A percentile compares a stretch with the other conserved stretches of the same genome.
Evolutionary conservation across 805 yeast species (phyloP).

Genomic region (Alloascoidea hylecoeti): DNA sequence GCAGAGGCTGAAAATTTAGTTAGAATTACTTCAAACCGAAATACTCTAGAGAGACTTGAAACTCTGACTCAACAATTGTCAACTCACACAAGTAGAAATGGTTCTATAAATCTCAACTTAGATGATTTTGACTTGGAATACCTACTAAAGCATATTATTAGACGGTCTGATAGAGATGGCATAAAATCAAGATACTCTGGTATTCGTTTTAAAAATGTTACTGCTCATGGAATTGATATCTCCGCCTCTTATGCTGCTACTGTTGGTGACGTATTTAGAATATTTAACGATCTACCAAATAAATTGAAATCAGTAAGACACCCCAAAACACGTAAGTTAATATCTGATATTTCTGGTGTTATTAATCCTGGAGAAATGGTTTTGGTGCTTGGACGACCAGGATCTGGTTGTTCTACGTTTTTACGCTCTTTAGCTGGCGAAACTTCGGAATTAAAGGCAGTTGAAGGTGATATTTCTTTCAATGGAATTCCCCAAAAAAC

Average conservation of each 20-base stretch:
- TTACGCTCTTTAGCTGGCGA: slow-evolving; percentile 52
- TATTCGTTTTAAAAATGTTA: no score
- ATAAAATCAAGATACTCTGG: no score
- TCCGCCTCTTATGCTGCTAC: slow-evolving; percentile 25
- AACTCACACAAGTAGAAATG: slow-evolving; percentile 30
- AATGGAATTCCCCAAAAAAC: slow-evolving; percentile 47
- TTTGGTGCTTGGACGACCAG: slow-evolving; percentile 59
- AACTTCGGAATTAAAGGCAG: slow-evolving; percentile 27
- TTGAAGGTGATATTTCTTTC: slow-evolving; percentile 41
- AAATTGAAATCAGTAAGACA: no score
- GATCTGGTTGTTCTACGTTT: slow-evolving; percentile 68
- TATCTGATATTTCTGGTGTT: no score
- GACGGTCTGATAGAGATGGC: no score
- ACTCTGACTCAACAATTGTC: slow-evolving; percentile 34
- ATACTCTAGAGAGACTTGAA: slow-evolving; percentile 25
- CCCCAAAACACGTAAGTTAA: no score
- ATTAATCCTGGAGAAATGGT: slow-evolving; percentile 57
- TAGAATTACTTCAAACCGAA: slow-evolving; percentile 14
- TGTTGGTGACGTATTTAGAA: slow-evolving; percentile 24
- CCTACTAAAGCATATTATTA: no score
- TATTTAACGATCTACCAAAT: slow-evolving; percentile 10
- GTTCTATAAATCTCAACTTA: slow-evolving; percentile 26
- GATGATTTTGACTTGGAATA: slow-evolving; percentile 31
- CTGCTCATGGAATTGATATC: slow-evolving; percentile 25
- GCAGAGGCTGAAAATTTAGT: slow-evolving; percentile 10